These are phyloP conservation scores for Coemansia sp. DNA, from an alignment of 192 early-diverging fungal genomes.

Conservation along the genomic window DNA sequence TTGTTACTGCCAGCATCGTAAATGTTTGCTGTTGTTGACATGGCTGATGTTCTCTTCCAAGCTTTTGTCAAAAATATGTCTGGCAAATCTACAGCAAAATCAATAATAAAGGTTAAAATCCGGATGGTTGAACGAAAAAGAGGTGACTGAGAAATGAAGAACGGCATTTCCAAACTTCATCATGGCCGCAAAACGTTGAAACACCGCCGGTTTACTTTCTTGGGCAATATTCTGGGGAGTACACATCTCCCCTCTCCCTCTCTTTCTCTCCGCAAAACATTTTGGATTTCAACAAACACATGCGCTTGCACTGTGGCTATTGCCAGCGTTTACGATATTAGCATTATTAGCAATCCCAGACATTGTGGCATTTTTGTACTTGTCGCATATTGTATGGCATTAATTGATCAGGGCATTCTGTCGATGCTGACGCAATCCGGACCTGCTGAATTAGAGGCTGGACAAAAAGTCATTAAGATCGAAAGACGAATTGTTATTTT, in stretches of 20 bases:
- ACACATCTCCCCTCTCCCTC: background rate
- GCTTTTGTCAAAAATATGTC: too few species aligned
- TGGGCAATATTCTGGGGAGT: background rate
- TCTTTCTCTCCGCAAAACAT: background rate
- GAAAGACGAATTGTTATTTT: slow-evolving; percentile 22
- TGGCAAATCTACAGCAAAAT: too few species aligned
- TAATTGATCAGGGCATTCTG: background rate
- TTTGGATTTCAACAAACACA: too few species aligned
- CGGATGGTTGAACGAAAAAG: background rate
- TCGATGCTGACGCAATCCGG: background rate
- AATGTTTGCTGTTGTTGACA: background rate
- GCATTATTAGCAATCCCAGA: background rate
- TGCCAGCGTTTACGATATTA: too few species aligned
- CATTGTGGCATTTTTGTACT: background rate
- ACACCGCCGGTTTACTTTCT: background rate
- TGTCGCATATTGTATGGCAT: background rate
- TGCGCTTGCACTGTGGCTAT: background rate
- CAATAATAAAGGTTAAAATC: background rate
- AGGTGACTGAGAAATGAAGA: background rate
- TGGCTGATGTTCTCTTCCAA: background rate
- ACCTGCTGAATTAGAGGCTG: slow-evolving; percentile 9
- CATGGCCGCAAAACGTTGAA: background rate
- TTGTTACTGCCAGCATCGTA: background rate
- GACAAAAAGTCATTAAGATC: slow-evolving; percentile 44
- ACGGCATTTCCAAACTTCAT: background rate